Percentiles rank a stretch among this genome's conserved stretches.
These are phyloP conservation scores for Botrytis aclada DNA, from an alignment of 2,329 filamentous ascomycete genomes.

Conservation along the genomic window DNA sequence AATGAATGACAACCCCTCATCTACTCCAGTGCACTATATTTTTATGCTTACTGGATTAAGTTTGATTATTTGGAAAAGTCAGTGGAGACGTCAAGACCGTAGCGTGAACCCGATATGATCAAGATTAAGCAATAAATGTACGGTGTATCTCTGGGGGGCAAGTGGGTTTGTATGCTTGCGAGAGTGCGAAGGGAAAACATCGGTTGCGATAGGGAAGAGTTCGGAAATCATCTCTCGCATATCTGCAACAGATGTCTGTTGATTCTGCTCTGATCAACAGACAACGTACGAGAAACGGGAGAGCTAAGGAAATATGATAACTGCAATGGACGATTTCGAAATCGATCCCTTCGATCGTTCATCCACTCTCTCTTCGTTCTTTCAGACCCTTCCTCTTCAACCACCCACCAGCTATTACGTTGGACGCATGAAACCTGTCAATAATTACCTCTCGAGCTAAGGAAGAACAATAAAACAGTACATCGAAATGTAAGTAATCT, in stretches of 20 bases:
- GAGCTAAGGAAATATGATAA: neutral
- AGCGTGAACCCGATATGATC: neutral
- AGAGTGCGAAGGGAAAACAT: neutral
- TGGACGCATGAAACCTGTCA: no score
- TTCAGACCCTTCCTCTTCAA: neutral
- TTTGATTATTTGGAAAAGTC: no score
- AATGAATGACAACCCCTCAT: neutral
- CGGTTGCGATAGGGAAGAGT: neutral
- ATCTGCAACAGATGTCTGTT: neutral
- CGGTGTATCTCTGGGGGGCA: neutral
- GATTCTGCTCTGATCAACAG: neutral
- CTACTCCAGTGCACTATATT: neutral
- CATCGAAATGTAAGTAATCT: neutral
- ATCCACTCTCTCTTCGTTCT: neutral
- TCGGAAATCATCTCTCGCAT: neutral
- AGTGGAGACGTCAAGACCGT: neutral
- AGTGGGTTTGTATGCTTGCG: neutral
- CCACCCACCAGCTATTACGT: neutral
- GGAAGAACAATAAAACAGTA: neutral
- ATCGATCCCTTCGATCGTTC: neutral
- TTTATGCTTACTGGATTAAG: neutral
- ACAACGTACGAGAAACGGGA: no score
- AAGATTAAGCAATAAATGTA: no score
- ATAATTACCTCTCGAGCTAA: neutral
- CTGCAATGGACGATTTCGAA: neutral